phyloP scores from a whole-genome alignment of 148 eudicot genomes.

The Rhododendron griersonianum region DNA sequence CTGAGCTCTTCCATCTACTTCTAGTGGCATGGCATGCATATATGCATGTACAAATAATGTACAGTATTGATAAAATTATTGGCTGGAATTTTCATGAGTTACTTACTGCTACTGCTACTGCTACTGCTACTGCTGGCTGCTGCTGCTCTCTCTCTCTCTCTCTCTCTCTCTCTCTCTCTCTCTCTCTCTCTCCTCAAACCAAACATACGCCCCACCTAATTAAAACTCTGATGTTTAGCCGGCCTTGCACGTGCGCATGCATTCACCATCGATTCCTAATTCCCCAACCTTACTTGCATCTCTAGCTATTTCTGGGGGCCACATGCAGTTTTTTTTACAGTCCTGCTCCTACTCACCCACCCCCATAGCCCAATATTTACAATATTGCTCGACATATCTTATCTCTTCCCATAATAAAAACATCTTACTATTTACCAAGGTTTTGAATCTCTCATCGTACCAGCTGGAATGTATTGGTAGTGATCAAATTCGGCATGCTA shows the following conservation, averaged over 20 bases:
- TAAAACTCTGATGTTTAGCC: not conserved
- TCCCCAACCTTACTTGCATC: not conserved
- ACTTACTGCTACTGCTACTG: too few relatives aligned
- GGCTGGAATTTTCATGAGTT: not conserved
- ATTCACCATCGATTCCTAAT: not conserved
- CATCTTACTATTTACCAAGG: too few relatives aligned
- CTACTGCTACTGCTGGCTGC: not conserved
- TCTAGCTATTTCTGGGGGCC: not conserved
- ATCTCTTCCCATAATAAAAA: too few relatives aligned
- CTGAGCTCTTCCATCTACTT: not conserved
- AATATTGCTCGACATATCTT: not conserved
- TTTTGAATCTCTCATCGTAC: too few relatives aligned
- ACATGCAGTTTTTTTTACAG: not conserved
- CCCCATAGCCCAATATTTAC: not conserved
- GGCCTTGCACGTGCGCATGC: not conserved
- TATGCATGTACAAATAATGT: too few relatives aligned
- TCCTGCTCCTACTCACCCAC: not conserved
- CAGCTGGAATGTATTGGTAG: too few relatives aligned
- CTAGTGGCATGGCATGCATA: too few relatives aligned
- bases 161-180: not conserved
- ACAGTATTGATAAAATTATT: not conserved
- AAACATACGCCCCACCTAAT: not conserved
- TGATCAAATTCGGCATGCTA: too few relatives aligned
- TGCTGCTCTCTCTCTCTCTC: not conserved
- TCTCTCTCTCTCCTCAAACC: not conserved